phyloP scores from a whole-genome alignment of 1,284 basidiomycete genomes.

The Rhodotorula sp. region DNA sequence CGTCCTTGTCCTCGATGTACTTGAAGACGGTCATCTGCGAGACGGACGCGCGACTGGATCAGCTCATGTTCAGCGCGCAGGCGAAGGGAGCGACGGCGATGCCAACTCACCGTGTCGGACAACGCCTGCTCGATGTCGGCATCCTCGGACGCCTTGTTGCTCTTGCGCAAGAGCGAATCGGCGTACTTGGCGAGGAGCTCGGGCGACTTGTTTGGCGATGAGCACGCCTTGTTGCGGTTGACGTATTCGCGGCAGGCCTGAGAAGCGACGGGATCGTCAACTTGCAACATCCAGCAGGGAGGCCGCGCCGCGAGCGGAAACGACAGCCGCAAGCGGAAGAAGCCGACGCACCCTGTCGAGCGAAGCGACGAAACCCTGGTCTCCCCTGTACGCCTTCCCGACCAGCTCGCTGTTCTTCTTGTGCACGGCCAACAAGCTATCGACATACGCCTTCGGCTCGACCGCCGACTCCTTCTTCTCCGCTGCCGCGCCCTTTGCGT shows the following conservation, averaged over 20 bases:
- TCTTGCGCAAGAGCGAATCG: conserved; percentile 87
- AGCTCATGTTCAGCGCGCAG: neutral
- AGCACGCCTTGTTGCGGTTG: conserved; percentile 89
- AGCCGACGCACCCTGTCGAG: conserved; percentile 62
- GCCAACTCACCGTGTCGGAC: conserved; percentile 73
- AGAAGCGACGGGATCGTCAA: too few species aligned
- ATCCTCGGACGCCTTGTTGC: conserved; percentile 88
- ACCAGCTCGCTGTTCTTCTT: conserved; percentile 90
- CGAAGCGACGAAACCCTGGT: conserved; percentile 91
- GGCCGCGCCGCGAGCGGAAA: neutral
- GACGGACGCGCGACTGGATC: neutral
- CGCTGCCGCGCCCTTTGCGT: too few species aligned
- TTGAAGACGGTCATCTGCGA: conserved; percentile 94
- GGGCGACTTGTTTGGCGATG: conserved; percentile 78
- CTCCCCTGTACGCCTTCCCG: conserved; percentile 83
- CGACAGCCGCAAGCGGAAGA: neutral
- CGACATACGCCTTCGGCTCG: conserved; percentile 87
- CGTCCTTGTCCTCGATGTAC: conserved; percentile 98
- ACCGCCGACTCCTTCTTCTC: conserved; percentile 49
- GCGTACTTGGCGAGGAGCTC: conserved; percentile 93
- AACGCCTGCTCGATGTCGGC: conserved; percentile 83
- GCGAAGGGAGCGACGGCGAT: neutral
- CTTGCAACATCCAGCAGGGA: too few species aligned
- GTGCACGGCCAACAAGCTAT: conserved; percentile 86
- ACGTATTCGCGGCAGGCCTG: conserved; percentile 94